Evolutionary conservation across 495 filamentous ascomycete genomes (phyloP), one percentile per base, ranked within the genome.

Genomic region (Bombardia bombarda): DNA sequence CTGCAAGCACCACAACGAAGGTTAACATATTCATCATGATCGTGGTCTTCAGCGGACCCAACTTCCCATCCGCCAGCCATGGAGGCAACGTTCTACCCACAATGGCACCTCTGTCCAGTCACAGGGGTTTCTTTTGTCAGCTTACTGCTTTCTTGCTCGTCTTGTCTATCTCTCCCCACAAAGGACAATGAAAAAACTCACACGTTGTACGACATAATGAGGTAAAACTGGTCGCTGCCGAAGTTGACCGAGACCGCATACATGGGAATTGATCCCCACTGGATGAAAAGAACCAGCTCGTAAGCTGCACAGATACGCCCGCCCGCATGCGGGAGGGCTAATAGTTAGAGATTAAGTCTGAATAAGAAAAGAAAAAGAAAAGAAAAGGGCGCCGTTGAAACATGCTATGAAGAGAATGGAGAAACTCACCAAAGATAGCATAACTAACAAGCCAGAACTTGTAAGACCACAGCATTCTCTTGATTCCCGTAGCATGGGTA

Each of bases 171-270:
- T 36, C 16, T 34, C 7, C 14, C 32, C 19, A 13, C 33, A 36
- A 18, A 22, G 25, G 35, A 23, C 6, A 20, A 34, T 7, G 5
- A 7, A 22, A 23, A 24, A 32, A 18, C 53, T 55, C 30, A 55
- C 56, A 62, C 40, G 45, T 62, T 62, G 46, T 60, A 58, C 42
- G 57, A 49, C 57, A 56, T 54, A 43, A 56, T 53, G 23, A 62
- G 49, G 17, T 56, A 52, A 40, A 52, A 52, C 45, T 61, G 52
- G n/a, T 51, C 41, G 31, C 46, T 32, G 4, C 48, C 57, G 23
- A 54, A 38, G 25, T 45, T 44, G 20, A 40, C 43, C 1, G 37
- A 30, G 8, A 56, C 57, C 40, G 57, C 59, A 43, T 56, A 60
- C 20, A 44, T 45, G 1, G 54, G 59, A 32, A 60, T 49, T 14